Evolutionary conservation across 176 grass and related monocot species (phyloP), one percentile per base, ranked within the genome.

Genomic region (Zoysia pacifica): DNA sequence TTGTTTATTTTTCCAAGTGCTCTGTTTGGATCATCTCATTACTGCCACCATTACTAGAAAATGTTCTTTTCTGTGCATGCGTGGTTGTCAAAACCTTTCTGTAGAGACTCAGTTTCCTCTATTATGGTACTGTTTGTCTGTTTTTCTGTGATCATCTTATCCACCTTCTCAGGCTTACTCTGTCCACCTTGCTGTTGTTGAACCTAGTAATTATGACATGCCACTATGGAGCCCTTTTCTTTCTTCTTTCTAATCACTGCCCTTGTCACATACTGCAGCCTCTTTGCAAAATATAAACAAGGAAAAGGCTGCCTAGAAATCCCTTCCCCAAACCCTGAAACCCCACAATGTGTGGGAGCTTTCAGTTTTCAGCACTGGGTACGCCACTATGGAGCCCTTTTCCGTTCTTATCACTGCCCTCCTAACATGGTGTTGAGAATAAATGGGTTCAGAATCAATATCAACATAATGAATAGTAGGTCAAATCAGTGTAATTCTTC

Each of bases 401-500:
- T 13, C 14, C 45, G 84, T 73, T 15, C 6, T 15, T 10, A 9
- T 64, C 4, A 0, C 70, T 63, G 40, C 13, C 61, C 55, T 87
- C 48, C 39, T 4, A 3, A 42, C 13, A 9, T 82, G 20, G 13
- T 10, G 56, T 49, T 72, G 48, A n/a, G 5, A 48, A 69, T 54
- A 76, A 65, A 44, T 72, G 72, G n/a, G 9, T 80, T 40, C 59
- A 70, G 5, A 40, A 71, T 54, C 35, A 69, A 41, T 69, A 67
- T 62, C 15, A 13, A 28, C 39, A 28, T 62, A 58, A 15, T 72
- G 59, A 42, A 2, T 62, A 48, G 9, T 56, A 59, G 7, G 53
- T 48, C 12, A 67, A 38, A 54, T 37, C 20, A 68, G 48, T 39
- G 46, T 4, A 35, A 61, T 74, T 51, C 62, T 88, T 67, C 13